These are phyloP conservation scores for Sechiopsis laciniata DNA, from an alignment of 306 rosid species.

Conservation along the genomic window DNA sequence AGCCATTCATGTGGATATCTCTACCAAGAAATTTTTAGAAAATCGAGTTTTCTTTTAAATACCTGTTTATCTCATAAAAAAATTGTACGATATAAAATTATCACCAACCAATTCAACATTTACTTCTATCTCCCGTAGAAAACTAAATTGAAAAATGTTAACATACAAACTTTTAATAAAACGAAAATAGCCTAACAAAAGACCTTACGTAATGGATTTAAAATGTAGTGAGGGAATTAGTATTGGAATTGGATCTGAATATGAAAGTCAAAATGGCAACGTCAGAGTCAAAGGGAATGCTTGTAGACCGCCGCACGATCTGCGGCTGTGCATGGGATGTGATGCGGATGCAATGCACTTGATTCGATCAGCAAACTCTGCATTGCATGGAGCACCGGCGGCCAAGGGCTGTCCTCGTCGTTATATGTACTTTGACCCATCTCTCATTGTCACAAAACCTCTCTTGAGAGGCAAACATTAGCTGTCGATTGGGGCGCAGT, in stretches of 20 bases:
- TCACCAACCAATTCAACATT: too few species aligned
- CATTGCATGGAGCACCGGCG: too few species aligned
- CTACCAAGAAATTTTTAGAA: too few species aligned
- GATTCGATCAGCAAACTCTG: background rate
- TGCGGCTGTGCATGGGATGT: background rate
- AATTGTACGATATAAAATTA: too few species aligned
- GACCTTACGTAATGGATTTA: background rate
- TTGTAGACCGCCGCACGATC: background rate
- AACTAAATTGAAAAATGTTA: too few species aligned
- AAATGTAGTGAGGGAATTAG: background rate
- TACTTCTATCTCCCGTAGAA: too few species aligned
- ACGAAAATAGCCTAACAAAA: too few species aligned
- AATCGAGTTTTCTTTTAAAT: too few species aligned
- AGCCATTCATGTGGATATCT: too few species aligned
- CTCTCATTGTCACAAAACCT: background rate
- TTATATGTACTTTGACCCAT: background rate
- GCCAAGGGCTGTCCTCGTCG: background rate
- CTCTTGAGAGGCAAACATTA: background rate
- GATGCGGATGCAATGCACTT: constrained; percentile 9
- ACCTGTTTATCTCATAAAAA: too few species aligned
- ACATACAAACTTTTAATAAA: too few species aligned
- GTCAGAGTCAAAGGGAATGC: background rate
- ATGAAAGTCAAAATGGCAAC: background rate
- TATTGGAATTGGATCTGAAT: background rate
- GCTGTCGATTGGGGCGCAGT: background rate